Conservation (phyloP, 106 monocot species). For the Chionographis japonica region DNA sequence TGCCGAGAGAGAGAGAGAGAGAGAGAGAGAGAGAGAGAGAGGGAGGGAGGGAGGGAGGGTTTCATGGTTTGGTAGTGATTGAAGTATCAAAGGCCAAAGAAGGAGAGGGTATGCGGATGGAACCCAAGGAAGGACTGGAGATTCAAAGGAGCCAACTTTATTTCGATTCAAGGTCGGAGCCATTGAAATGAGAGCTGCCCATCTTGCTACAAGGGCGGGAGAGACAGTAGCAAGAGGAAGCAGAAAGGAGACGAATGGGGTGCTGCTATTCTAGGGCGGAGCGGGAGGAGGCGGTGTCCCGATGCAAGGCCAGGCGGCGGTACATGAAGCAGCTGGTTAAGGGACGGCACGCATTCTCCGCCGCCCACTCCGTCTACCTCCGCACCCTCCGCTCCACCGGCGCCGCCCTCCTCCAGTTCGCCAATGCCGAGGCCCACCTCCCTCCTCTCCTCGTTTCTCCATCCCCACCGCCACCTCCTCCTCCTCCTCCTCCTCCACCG, state of each 20-base stretch:
- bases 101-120: no score
- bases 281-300: slow-evolving; percentile 65
- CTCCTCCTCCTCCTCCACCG: slow-evolving; percentile 13
- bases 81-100: no score
- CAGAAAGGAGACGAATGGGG: slow-evolving; percentile 53
- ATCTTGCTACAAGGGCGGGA: no score
- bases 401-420: slow-evolving; percentile 76
- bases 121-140: no score
- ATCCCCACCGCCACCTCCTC: slow-evolving; percentile 18
- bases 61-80: no score
- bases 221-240: no score
- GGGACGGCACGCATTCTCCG: slow-evolving; percentile 56
- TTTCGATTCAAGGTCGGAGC: no score
- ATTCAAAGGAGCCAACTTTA: no score
- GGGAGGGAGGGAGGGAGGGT: no score
- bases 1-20: no score
- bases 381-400: slow-evolving; percentile 75
- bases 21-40: no score
- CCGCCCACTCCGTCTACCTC: slow-evolving; percentile 68
- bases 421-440: slow-evolving; percentile 49
- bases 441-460: not conserved
- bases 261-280: slow-evolving; percentile 65
- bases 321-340: slow-evolving; percentile 80
- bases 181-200: no score
- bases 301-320: slow-evolving; percentile 77